A percentile compares a stretch with the other conserved stretches of the same genome.
These are phyloP conservation scores for Diddensiella transvaalensis DNA, from an alignment of 805 yeast species.

Conservation along the genomic window DNA sequence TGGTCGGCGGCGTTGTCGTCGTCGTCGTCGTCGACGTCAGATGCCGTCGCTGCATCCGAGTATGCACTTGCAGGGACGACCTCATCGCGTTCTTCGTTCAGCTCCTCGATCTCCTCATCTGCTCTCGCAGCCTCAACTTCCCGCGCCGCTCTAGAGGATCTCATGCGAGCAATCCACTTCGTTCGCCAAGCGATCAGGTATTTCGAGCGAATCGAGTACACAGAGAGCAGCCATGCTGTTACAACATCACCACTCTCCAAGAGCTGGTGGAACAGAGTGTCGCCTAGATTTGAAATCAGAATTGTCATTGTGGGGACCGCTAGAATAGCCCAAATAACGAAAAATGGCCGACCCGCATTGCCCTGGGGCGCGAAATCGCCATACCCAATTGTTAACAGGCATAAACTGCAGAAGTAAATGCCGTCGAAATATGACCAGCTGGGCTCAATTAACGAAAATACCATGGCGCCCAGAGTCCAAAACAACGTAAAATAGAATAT, in stretches of 20 bases:
- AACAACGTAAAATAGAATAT: conserved; percentile 46
- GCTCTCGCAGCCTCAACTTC: background rate
- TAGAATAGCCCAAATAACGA: conserved; percentile 72
- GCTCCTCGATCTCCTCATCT: conserved; percentile 3
- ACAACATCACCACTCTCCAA: conserved; percentile 17
- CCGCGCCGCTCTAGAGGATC: background rate
- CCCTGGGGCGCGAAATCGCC: conserved; percentile 65
- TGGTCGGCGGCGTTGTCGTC: background rate
- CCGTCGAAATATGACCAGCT: conserved; percentile 68
- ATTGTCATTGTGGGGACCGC: conserved; percentile 89
- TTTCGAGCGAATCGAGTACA: conserved; percentile 6
- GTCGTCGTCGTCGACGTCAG: background rate
- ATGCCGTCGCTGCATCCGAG: background rate
- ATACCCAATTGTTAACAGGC: conserved; percentile 79
- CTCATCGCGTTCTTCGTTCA: conserved; percentile 1
- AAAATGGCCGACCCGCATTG: conserved; percentile 66
- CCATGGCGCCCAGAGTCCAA: conserved; percentile 71
- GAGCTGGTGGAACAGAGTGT: conserved; percentile 36
- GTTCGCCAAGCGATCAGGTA: conserved; percentile 1
- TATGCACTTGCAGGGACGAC: background rate
- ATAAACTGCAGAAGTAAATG: conserved; percentile 71
- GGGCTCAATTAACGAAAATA: conserved; percentile 54
- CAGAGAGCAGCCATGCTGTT: conserved; percentile 19
- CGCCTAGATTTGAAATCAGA: conserved; percentile 68
- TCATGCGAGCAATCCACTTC: conserved; percentile 1